Percentiles rank a stretch among this genome's conserved stretches.
These are phyloP conservation scores for Lecanicillium sp. DNA, from an alignment of 2,329 filamentous ascomycete species.

Conservation along the genomic window DNA sequence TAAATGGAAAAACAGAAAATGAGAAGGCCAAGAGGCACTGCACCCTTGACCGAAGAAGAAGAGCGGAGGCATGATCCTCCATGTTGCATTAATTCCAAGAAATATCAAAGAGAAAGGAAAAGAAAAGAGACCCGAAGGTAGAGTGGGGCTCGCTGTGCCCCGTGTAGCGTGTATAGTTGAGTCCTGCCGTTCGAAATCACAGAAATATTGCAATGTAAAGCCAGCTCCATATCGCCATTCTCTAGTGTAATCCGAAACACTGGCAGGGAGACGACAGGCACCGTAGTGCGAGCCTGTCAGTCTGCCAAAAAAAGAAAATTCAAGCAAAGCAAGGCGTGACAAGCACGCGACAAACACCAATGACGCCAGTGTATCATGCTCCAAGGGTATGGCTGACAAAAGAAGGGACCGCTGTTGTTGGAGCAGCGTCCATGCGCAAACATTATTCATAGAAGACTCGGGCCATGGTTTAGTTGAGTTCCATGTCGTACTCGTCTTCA, in stretches of 20 bases:
- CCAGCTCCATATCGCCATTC: constrained; percentile 12
- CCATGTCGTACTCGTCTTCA: constrained; percentile 90
- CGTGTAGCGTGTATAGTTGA: neutral
- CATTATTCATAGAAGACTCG: constrained; percentile 6
- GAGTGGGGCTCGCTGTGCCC: constrained; percentile 8
- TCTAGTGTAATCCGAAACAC: constrained; percentile 2
- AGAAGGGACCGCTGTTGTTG: neutral
- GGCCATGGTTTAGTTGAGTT: constrained; percentile 38
- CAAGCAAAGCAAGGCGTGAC: neutral
- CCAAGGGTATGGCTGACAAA: constrained; percentile 1
- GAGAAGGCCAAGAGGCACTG: constrained; percentile 12
- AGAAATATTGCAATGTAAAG: neutral
- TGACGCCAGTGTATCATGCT: constrained; percentile 12
- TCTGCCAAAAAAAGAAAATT: neutral
- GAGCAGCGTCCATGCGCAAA: constrained; percentile 28
- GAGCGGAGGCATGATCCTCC: neutral
- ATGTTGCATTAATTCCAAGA: neutral
- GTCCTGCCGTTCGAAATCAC: constrained; percentile 3
- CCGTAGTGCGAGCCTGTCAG: neutral
- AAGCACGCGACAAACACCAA: constrained; percentile 7
- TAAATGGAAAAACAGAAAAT: neutral
- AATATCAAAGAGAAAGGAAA: neutral
- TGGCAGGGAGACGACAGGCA: neutral
- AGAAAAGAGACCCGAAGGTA: neutral
- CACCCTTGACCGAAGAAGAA: neutral